Percentiles rank a stretch among this genome's conserved stretches.
phyloP scores from a whole-genome alignment of 352 stramenopile genomes.

The Halophytophthora polymorphica region DNA sequence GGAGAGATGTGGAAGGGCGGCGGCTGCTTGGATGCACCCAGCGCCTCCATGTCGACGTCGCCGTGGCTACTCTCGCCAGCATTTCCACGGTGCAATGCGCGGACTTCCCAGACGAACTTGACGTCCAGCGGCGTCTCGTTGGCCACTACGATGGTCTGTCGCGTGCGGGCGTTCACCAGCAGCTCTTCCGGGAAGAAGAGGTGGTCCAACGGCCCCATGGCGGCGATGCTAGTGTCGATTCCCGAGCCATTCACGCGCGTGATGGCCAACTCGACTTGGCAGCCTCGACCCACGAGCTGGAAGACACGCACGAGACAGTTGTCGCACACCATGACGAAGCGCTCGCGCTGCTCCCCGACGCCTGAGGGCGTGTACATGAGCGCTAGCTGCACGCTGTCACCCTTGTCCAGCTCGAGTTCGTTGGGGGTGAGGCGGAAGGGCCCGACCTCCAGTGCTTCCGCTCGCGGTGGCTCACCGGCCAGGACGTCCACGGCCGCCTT shows the following conservation, averaged over 20 bases:
- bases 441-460: slow-evolving; percentile 23
- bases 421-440: slow-evolving; percentile 58
- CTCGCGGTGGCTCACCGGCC: slow-evolving; percentile 7
- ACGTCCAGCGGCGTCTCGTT: slow-evolving; percentile 74
- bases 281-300: slow-evolving; percentile 60
- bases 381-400: slow-evolving; percentile 37
- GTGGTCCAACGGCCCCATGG: slow-evolving; percentile 45
- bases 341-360: slow-evolving; percentile 55
- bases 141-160: slow-evolving; percentile 43
- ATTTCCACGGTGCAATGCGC: slow-evolving; percentile 6
- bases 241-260: slow-evolving; percentile 37
- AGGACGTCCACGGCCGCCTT: slow-evolving; percentile 15
- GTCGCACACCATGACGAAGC: slow-evolving; percentile 81
- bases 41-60: slow-evolving; percentile 10
- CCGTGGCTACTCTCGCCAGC: background rate
- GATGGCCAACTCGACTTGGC: slow-evolving; percentile 59
- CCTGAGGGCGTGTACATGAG: slow-evolving; percentile 54
- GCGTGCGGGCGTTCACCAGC: slow-evolving; percentile 24
- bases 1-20: slow-evolving; percentile 43
- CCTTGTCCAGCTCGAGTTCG: slow-evolving; percentile 45
- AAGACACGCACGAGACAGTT: slow-evolving; percentile 79
- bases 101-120: slow-evolving; percentile 51
- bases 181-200: slow-evolving; percentile 49
- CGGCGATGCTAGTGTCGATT: slow-evolving; percentile 40
- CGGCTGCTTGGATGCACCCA: slow-evolving; percentile 2